phyloP scores from a whole-genome alignment of 2,329 filamentous ascomycete species.

The Clarireedia hainanense region DNA sequence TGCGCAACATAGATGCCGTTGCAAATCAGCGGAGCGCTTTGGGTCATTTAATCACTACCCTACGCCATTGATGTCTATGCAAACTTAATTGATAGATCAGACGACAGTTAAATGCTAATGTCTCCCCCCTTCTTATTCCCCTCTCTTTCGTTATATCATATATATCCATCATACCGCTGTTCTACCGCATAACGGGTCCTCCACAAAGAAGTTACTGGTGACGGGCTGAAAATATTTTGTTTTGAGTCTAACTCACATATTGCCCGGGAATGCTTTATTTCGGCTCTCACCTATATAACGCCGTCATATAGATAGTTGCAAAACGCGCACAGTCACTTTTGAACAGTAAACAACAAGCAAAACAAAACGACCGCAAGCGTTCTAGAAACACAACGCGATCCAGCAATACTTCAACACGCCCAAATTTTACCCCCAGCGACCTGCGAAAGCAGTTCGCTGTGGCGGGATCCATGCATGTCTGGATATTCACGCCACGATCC shows the following conservation, averaged over 20 bases:
- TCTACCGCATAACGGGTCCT: conserved; percentile 12
- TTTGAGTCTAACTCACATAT: conserved; percentile 21
- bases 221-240: conserved; percentile 20
- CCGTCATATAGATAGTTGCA: conserved; percentile 25
- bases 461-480: conserved; percentile 61
- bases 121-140: conserved; percentile 19
- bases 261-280: conserved; percentile 24
- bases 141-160: conserved; percentile 17
- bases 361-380: conserved; percentile 20
- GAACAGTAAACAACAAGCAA: conserved; percentile 24
- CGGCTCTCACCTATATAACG: conserved; percentile 26
- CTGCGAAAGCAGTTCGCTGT: conserved; percentile 71
- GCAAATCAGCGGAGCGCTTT: conserved; percentile 42
- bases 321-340: conserved; percentile 24
- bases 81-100: conserved; percentile 23
- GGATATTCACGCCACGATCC: conserved; percentile 56
- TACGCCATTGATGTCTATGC: conserved; percentile 25
- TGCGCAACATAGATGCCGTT: conserved; percentile 36
- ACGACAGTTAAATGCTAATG: conserved; percentile 29
- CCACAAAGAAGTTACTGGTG: conserved; percentile 11
- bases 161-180: conserved; percentile 19
- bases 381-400: conserved; percentile 25
- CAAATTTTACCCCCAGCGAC: conserved; percentile 50
- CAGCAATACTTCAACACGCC: conserved; percentile 27
- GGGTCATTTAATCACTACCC: conserved; percentile 30